Percentiles rank a stretch among this genome's conserved stretches.
Conservation (phyloP, 2,329 filamentous ascomycete genomes). For the Alternaria gaisen region DNA sequence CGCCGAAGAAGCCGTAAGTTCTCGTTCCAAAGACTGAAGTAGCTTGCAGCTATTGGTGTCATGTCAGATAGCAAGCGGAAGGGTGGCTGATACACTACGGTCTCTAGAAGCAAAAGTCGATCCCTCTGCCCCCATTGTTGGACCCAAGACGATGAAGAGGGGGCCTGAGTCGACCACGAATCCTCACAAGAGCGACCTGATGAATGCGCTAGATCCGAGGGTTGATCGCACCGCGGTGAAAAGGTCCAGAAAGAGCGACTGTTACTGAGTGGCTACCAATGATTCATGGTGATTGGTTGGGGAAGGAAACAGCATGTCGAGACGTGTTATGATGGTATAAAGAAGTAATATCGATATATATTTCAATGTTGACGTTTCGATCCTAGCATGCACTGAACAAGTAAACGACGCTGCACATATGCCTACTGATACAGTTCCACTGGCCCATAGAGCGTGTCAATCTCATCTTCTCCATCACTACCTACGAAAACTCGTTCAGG, state of each 20-base stretch:
- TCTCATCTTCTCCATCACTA: no score
- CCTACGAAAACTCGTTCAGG: no score
- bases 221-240: slow-evolving; percentile 20
- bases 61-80: neutral
- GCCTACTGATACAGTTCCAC: no score
- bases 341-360: neutral
- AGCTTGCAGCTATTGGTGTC: neutral
- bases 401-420: no score
- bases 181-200: slow-evolving; percentile 18
- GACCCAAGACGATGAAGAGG: neutral
- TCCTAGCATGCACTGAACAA: no score
- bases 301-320: neutral
- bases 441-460: no score
- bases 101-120: slow-evolving; percentile 23
- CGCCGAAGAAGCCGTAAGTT: slow-evolving; percentile 14
- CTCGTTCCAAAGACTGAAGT: neutral
- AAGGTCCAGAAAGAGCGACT: slow-evolving; percentile 5
- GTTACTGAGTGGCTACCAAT: neutral
- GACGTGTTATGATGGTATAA: neutral
- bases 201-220: slow-evolving; percentile 30
- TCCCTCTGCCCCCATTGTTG: neutral
- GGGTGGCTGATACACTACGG: neutral
- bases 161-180: slow-evolving; percentile 11
- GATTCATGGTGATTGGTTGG: neutral
- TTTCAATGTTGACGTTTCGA: rapidly evolving